Conservation (phyloP, 805 yeast species). For the Wickerhamiella slavikovae region DNA sequence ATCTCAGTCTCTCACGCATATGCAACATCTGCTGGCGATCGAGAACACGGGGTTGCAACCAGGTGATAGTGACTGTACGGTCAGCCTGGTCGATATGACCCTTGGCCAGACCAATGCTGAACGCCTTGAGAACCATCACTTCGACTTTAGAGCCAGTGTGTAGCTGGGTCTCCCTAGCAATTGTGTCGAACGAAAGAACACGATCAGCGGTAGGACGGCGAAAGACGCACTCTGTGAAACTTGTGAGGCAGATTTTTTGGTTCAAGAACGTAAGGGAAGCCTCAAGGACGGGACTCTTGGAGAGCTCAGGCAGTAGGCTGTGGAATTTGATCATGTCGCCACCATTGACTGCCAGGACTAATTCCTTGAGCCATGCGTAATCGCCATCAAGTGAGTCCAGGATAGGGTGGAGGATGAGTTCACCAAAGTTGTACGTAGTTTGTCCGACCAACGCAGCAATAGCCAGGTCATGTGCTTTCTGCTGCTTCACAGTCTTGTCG, state of each 20-base stretch:
- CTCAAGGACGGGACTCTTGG: slow-evolving; percentile 34
- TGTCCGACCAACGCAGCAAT: slow-evolving; percentile 82
- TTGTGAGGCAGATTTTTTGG: slow-evolving; percentile 83
- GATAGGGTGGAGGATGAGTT: slow-evolving; percentile 75
- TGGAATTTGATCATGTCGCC: slow-evolving; percentile 61
- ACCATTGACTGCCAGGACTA: slow-evolving; percentile 49
- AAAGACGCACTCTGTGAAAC: slow-evolving; percentile 74
- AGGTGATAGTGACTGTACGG: slow-evolving; percentile 55
- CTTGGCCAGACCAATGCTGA: slow-evolving; percentile 59
- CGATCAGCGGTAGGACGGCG: slow-evolving; percentile 54
- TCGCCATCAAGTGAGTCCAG: slow-evolving; percentile 31
- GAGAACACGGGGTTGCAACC: slow-evolving; percentile 95
- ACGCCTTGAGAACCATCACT: slow-evolving; percentile 75
- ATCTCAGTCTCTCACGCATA: slow-evolving; percentile 50
- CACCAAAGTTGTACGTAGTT: slow-evolving; percentile 87
- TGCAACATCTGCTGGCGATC: slow-evolving; percentile 56
- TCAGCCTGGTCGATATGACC: slow-evolving; percentile 86
- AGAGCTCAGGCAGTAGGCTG: slow-evolving; percentile 21
- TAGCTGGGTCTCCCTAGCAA: slow-evolving; percentile 50
- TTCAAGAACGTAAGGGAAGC: slow-evolving; percentile 45
- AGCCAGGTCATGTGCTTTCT: slow-evolving; percentile 53
- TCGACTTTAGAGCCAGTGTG: slow-evolving; percentile 55
- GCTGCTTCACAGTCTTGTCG: slow-evolving; percentile 22
- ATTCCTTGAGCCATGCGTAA: slow-evolving; percentile 49
- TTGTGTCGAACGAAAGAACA: slow-evolving; percentile 49